phyloP scores from a whole-genome alignment of 192 early-diverging fungal genomes.

The Entomortierella lignicola region DNA sequence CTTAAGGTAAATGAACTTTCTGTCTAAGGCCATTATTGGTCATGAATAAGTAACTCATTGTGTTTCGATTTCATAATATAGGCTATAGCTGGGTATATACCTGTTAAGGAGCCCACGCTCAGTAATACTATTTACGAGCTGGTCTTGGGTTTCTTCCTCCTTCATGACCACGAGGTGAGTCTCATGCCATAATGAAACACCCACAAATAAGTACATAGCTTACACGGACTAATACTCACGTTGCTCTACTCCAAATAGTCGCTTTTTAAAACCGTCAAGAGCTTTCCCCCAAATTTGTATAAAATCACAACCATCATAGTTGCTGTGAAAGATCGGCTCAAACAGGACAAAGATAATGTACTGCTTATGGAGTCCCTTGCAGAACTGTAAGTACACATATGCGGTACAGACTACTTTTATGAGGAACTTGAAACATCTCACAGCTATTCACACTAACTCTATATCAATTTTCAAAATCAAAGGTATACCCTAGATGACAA shows the following conservation, averaged over 20 bases:
- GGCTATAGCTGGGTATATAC: conserved; percentile 81
- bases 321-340: conserved; percentile 75
- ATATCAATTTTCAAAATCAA: not conserved
- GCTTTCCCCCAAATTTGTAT: conserved; percentile 87
- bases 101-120: conserved; percentile 78
- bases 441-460: too few species aligned
- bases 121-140: conserved; percentile 88
- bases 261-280: conserved; percentile 69
- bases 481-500: conserved; percentile 77
- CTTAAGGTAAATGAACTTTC: conserved; percentile 62
- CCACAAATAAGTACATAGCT: too few species aligned
- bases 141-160: conserved; percentile 78
- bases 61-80: conserved; percentile 11
- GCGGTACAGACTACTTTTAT: too few species aligned
- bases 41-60: not conserved
- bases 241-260: conserved; percentile 25
- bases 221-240: not conserved
- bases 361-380: conserved; percentile 79
- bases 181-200: too few species aligned
- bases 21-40: not conserved
- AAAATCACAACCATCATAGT: conserved; percentile 79
- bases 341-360: conserved; percentile 65
- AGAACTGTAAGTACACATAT: conserved; percentile 70
- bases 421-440: too few species aligned
- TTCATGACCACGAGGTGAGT: conserved; percentile 70